These are phyloP conservation scores for Kwoniella mangroviensis DNA, from an alignment of 768 basidiomycete species.

Conservation along the genomic window DNA sequence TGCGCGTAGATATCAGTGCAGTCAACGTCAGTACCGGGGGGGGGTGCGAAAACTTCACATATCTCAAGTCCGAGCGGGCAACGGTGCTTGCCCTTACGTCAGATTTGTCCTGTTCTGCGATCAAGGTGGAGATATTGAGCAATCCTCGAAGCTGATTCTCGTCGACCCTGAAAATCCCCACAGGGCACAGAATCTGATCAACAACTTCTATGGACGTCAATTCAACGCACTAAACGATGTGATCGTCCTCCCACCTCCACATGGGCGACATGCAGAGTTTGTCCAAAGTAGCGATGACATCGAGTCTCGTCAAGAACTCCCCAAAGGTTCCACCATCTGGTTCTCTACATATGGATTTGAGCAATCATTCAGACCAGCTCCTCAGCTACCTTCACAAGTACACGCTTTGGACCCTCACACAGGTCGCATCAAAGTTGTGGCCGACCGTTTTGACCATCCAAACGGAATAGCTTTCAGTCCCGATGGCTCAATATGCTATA, in stretches of 20 bases:
- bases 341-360: conserved; percentile 37
- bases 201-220: conserved; percentile 33
- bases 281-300: neutral
- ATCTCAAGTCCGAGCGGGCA: conserved; percentile 5
- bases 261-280: neutral
- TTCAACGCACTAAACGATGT: conserved; percentile 46
- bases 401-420: conserved; percentile 30
- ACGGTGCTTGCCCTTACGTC: conserved; percentile 29
- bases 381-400: conserved; percentile 30
- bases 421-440: conserved; percentile 24
- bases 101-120: conserved; percentile 34
- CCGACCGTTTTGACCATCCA: conserved; percentile 39
- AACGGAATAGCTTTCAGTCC: conserved; percentile 38
- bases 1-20: conserved; percentile 15
- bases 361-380: conserved; percentile 25
- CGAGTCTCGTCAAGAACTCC: neutral
- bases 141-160: conserved; percentile 25
- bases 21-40: conserved; percentile 4
- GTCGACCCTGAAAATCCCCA: conserved; percentile 22
- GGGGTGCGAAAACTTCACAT: neutral
- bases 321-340: conserved; percentile 18
- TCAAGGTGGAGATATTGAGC: conserved; percentile 19
- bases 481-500: conserved; percentile 29
- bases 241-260: conserved; percentile 24
- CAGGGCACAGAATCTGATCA: conserved; percentile 20